Conservation (phyloP, 1,284 basidiomycete species). For the Rhizoctonia solani region DNA sequence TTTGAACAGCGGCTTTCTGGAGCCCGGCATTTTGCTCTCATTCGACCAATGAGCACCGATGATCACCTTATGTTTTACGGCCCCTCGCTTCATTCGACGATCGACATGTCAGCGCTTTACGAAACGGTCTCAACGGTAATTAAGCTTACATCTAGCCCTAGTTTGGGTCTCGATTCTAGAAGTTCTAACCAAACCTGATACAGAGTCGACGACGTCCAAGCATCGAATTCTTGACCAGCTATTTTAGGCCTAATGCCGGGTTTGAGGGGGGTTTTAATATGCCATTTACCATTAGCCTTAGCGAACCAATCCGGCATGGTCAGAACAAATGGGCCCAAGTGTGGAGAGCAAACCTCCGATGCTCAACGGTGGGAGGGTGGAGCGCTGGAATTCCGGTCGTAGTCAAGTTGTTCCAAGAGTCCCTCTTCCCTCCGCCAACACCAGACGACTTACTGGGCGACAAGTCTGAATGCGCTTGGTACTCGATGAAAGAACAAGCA, state of each 20-base stretch:
- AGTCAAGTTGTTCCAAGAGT: conserved; percentile 33
- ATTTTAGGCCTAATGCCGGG: conserved; percentile 27
- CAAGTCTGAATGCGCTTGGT: conserved; percentile 34
- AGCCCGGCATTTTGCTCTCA: conserved; percentile 31
- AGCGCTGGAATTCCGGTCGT: conserved; percentile 22
- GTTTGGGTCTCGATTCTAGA: neutral
- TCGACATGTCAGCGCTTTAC: conserved; percentile 33
- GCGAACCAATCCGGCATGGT: conserved; percentile 32
- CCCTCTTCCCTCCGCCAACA: conserved; percentile 32
- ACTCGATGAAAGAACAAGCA: conserved; percentile 35
- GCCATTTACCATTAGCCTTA: conserved; percentile 32
- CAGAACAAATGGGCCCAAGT: conserved; percentile 35
- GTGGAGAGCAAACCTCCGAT: conserved; percentile 34
- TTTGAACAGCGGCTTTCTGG: conserved; percentile 34
- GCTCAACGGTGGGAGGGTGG: conserved; percentile 24
- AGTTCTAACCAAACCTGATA: conserved; percentile 29
- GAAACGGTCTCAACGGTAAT: conserved; percentile 28
- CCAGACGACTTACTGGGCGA: conserved; percentile 29
- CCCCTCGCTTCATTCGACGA: conserved; percentile 31
- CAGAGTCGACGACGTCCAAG: conserved; percentile 30
- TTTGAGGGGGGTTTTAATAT: conserved; percentile 28
- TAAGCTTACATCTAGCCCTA: neutral
- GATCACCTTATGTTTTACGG: conserved; percentile 35
- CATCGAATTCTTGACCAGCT: conserved; percentile 25
- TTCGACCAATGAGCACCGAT: conserved; percentile 19